Evolutionary conservation across 768 basidiomycete species (phyloP).

Genomic region (Russula sp.): DNA sequence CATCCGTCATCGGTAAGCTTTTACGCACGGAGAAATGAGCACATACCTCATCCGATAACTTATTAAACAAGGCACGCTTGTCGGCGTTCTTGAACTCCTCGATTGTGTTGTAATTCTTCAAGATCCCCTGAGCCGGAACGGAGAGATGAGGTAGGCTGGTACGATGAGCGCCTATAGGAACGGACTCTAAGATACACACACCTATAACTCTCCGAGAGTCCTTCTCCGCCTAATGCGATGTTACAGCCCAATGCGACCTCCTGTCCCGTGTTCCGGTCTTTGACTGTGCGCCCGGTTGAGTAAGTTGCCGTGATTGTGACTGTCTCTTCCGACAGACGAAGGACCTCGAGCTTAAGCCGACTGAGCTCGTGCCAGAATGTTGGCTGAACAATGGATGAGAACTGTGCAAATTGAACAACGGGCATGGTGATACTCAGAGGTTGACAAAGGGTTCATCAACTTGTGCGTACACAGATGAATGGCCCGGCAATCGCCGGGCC

Average conservation of each 20-base stretch:
- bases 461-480: not conserved
- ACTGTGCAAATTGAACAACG: constrained; percentile 85
- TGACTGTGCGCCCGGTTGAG: constrained; percentile 63
- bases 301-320: constrained; percentile 66
- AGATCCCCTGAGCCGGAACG: constrained; percentile 54
- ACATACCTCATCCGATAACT: constrained; percentile 62
- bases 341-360: constrained; percentile 83
- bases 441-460: not conserved
- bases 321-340: constrained; percentile 73
- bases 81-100: constrained; percentile 91
- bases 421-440: constrained; percentile 38
- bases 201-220: constrained; percentile 49
- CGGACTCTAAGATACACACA: constrained; percentile 36
- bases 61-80: constrained; percentile 83
- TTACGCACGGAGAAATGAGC: not conserved
- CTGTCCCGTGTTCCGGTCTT: constrained; percentile 72
- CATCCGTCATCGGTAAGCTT: not conserved
- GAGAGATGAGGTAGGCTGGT: constrained; percentile 49
- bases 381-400: constrained; percentile 84
- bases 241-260: constrained; percentile 71
- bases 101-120: constrained; percentile 97
- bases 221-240: constrained; percentile 60
- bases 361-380: constrained; percentile 93
- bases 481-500: not conserved
- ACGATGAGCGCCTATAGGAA: not conserved